Base-by-base conservation (phyloP, 2,329 filamentous ascomycete genomes). In the Nigrospora sphaerica region DNA sequence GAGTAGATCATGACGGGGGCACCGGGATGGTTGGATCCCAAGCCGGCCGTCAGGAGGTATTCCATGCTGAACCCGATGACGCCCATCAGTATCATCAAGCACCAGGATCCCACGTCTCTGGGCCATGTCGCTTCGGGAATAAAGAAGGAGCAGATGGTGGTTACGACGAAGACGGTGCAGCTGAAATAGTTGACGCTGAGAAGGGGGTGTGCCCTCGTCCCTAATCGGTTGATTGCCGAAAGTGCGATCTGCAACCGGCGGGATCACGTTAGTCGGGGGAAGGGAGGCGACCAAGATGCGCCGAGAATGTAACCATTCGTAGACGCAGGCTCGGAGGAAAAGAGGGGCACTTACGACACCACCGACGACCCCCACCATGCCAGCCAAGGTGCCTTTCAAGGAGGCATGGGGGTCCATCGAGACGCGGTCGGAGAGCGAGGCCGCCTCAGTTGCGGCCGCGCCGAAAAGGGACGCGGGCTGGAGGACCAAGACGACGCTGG, bases 1-100 rank as follows among this genome's bases (percentile, higher is more conserved):
- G 42, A 44, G 12, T 44, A 44, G 10, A 44, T 44, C 42, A 44
- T 44, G 42, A 44, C 33, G 16, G 42, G 36, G 12, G 32, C 42
- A 13, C 32, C 18, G 32, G 42, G 42, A 14, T 35, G 32, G 16
- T 36, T 32, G 5, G 42, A 35, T 3, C 32, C 32, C 13, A 44
- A 28, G 18, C 42, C 42, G 12, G 42, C 33, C 3, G 42, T 44
- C 11, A 44, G 42, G 34, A 44, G 42, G 42, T 36, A 44, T 19
- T 44, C 42, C 42, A 44, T 44, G 12, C 32, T 18, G 34, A 44
- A 37, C 32, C 42, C 42, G 19, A 44, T n/a, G 10, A 44, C 7
- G 11, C 41, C 41, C 32, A 43, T 17, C 16, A 43, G 10, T 12
- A 43, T n/a, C 12, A 43, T 31, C n/a, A 43, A 28, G 18, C 41